These are phyloP conservation scores for Penicillium cataractarum DNA, from an alignment of 495 filamentous ascomycete genomes.

Conservation along the genomic window DNA sequence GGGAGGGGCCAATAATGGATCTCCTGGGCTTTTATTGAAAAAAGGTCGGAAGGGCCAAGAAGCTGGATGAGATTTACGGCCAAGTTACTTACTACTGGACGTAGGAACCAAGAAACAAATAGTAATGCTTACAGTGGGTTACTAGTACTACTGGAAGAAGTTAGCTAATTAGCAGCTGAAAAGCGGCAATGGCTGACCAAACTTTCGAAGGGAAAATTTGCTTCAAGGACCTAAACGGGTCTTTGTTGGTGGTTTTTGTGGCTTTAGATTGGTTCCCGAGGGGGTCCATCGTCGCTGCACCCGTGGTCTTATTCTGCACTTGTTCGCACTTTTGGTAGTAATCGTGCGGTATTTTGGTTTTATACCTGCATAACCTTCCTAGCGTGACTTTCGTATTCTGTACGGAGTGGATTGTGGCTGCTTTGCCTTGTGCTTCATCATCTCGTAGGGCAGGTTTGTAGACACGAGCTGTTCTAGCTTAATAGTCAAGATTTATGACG, in stretches of 20 bases:
- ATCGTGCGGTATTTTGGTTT: not conserved
- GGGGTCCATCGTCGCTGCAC: not conserved
- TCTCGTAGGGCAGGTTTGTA: not conserved
- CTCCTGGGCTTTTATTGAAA: constrained; percentile 26
- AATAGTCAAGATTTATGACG: not conserved
- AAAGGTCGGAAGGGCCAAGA: constrained; percentile 13
- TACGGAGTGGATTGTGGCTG: not conserved
- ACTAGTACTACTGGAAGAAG: not conserved
- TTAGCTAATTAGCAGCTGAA: not conserved
- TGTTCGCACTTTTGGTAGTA: not conserved
- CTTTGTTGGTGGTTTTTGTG: too few species aligned
- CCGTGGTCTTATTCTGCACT: not conserved
- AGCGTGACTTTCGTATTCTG: not conserved
- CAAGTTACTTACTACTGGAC: too few species aligned
- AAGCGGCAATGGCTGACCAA: not conserved
- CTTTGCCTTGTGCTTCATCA: not conserved
- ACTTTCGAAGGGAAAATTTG: not conserved
- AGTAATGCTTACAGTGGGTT: too few species aligned
- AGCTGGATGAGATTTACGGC: too few species aligned
- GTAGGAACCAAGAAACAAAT: too few species aligned
- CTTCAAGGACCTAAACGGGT: too few species aligned
- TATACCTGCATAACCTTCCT: not conserved
- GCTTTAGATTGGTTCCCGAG: not conserved
- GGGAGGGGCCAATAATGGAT: constrained; percentile 26
- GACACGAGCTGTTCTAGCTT: not conserved